Conservation (phyloP, 495 filamentous ascomycete species). For the Hypoxylon cercidicola region DNA sequence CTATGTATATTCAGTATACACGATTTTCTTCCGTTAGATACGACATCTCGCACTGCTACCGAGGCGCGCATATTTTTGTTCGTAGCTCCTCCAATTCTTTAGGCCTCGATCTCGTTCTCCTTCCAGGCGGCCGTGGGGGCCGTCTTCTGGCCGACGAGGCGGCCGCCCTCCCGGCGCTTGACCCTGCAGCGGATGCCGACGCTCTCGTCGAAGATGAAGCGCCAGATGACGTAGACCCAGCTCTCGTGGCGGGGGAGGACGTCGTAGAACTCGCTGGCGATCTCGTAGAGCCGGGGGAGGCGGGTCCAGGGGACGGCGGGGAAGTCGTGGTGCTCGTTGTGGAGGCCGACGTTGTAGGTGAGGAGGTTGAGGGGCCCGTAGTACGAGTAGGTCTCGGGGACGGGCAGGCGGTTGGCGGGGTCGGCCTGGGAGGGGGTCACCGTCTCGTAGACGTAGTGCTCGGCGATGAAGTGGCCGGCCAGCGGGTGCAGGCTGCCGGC, state of each 20-base stretch:
- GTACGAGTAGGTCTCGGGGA: slow-evolving; percentile 97
- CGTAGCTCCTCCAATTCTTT: neutral
- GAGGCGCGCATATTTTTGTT: slow-evolving; percentile 50
- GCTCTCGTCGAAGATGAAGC: slow-evolving; percentile 88
- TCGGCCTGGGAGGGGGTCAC: slow-evolving; percentile 66
- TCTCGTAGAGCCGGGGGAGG: slow-evolving; percentile 74
- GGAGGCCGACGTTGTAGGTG: slow-evolving; percentile 95
- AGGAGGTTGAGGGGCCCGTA: slow-evolving; percentile 92
- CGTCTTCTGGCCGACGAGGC: slow-evolving; percentile 62
- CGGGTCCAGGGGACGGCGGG: slow-evolving; percentile 95
- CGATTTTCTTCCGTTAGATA: slow-evolving; percentile 64
- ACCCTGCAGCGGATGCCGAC: slow-evolving; percentile 92
- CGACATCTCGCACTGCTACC: too few relatives aligned
- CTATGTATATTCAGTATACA: slow-evolving; percentile 23
- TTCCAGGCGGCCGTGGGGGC: slow-evolving; percentile 51
- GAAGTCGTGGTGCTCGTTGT: slow-evolving; percentile 99
- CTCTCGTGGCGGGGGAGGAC: slow-evolving; percentile 86
- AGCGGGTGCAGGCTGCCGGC: slow-evolving; percentile 94
- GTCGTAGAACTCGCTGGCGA: slow-evolving; percentile 94
- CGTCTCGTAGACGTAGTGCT: slow-evolving; percentile 96
- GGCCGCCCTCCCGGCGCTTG: slow-evolving; percentile 85
- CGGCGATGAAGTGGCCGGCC: slow-evolving; percentile 97
- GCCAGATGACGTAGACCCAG: slow-evolving; percentile 94
- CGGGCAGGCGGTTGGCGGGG: slow-evolving; percentile 66
- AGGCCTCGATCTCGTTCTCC: slow-evolving; percentile 66